Base-by-base conservation (phyloP, 164 flowering plant genomes). In the Magnolia sinica region DNA sequence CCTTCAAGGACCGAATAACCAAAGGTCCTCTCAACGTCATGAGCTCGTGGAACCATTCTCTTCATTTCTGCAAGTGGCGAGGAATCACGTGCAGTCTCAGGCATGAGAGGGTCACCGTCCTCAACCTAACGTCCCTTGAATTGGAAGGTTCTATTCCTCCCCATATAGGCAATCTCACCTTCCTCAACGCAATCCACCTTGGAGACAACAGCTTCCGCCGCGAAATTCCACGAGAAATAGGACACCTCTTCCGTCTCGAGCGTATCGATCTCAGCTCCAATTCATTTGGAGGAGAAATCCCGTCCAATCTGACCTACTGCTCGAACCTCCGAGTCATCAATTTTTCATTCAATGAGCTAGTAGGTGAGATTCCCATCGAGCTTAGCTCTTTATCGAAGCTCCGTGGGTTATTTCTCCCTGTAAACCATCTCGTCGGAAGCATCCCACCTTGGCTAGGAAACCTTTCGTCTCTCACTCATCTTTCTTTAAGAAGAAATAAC, bases 31-130 rank as follows among this genome's bases (percentile, higher is more conserved):
- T 76, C 22, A 50, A 55, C 27, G 45, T 51, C 3, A 7, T 76
- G 16, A 16, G 68, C n/a, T 76, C 73, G 18, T 76, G 78, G 78
- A 76, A 76, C 14, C 3, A 23, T 70, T 59, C 73, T n/a, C 51
- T 55, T 10, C 51, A 22, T 49, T 23, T 16, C 70, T 14, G n/a
- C 68, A 49, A 55, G 37, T 55, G 59, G 59, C 59, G 59, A 8
- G 59, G 59, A 10, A 16, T 55, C 11, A 8, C 59, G 4, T 52
- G 59, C 59, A 14, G 59, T 52, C 59, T 52, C 7, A 9, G 13
- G 10, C 13, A 52, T 9, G 13, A 52, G 16, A 52, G 59, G 16
- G 59, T 52, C 1, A 14, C 49, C 31, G 69, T 0, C 19, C 19
- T 71, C 1, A 29, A 64, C 13, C 61, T 64, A 23, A 11, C 0